Evolutionary conservation across 768 basidiomycete genomes (phyloP).

Genomic region (Gymnopilus dilepis): DNA sequence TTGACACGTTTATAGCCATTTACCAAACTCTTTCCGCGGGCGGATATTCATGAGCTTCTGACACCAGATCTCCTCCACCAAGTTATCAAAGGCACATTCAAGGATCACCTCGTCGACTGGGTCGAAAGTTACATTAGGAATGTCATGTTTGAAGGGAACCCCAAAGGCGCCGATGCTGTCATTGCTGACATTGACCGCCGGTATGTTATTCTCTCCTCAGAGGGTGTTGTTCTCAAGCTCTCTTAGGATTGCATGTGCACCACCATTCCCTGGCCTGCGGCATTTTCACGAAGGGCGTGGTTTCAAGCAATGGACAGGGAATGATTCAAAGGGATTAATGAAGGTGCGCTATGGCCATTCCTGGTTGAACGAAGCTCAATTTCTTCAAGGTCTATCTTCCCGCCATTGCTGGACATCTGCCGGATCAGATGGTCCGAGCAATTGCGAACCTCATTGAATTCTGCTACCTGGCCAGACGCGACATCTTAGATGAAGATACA

Average conservation of each 20-base stretch:
- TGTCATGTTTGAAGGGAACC: constrained; percentile 16
- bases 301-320: constrained; percentile 42
- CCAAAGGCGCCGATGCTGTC: constrained; percentile 24
- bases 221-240: not conserved
- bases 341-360: constrained; percentile 28
- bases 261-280: constrained; percentile 26
- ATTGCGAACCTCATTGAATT: constrained; percentile 38
- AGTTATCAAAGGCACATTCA: constrained; percentile 36
- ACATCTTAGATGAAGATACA: constrained; percentile 9
- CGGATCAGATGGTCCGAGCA: constrained; percentile 21
- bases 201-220: too few species aligned
- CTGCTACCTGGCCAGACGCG: constrained; percentile 35
- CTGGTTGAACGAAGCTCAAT: not conserved
- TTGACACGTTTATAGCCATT: constrained; percentile 30
- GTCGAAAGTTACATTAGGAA: constrained; percentile 33
- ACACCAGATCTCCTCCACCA: constrained; percentile 41
- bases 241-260: constrained; percentile 19
- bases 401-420: constrained; percentile 26
- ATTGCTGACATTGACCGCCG: constrained; percentile 28
- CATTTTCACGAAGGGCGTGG: constrained; percentile 33
- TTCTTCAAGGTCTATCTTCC: constrained; percentile 26
- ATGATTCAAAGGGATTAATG: constrained; percentile 44
- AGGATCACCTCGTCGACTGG: constrained; percentile 48
- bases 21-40: constrained; percentile 35
- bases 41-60: constrained; percentile 39